Conservation (phyloP, 1,284 basidiomycete genomes). For the Kalmanozyma brasiliensis region DNA sequence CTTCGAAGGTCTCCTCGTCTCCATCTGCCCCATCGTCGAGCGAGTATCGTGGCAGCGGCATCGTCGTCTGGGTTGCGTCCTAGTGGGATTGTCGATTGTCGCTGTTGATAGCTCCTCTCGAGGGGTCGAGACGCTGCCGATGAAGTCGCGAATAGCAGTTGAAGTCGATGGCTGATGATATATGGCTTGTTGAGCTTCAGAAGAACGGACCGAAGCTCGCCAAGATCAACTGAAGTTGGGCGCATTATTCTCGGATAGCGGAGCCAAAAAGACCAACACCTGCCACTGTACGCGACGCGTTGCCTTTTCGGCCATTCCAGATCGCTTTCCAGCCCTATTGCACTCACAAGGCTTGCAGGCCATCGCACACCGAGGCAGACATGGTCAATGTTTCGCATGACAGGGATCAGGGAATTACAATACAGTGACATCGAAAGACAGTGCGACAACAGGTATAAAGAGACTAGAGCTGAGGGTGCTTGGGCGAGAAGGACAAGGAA, state of each 20-base stretch:
- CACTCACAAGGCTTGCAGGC: too few relatives aligned
- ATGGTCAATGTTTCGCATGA: slow-evolving; percentile 3
- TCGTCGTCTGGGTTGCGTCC: slow-evolving; percentile 2
- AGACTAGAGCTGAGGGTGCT: too few relatives aligned
- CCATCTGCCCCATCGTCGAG: slow-evolving; percentile 36
- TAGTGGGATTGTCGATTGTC: too few relatives aligned
- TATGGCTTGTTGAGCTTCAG: too few relatives aligned
- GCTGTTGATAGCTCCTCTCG: not conserved
- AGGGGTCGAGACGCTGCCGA: too few relatives aligned
- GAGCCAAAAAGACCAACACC: slow-evolving; percentile 31
- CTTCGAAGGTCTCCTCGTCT: slow-evolving; percentile 26
- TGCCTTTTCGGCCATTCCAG: slow-evolving; percentile 5
- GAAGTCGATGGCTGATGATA: too few relatives aligned
- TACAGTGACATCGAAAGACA: slow-evolving; percentile 10
- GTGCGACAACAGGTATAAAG: slow-evolving; percentile 10
- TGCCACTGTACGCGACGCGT: slow-evolving; percentile 46
- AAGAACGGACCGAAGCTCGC: too few relatives aligned
- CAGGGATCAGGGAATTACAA: slow-evolving; percentile 9
- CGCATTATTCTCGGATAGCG: slow-evolving; percentile 44
- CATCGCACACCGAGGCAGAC: not conserved
- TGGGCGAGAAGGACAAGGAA: not conserved
- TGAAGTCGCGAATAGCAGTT: too few relatives aligned
- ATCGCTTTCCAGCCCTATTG: not conserved
- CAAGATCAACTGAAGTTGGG: too few relatives aligned
- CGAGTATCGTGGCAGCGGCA: slow-evolving; percentile 41